phyloP scores from a whole-genome alignment of 1,139 yeast genomes.

The Wickerhamomyces sp. region DNA sequence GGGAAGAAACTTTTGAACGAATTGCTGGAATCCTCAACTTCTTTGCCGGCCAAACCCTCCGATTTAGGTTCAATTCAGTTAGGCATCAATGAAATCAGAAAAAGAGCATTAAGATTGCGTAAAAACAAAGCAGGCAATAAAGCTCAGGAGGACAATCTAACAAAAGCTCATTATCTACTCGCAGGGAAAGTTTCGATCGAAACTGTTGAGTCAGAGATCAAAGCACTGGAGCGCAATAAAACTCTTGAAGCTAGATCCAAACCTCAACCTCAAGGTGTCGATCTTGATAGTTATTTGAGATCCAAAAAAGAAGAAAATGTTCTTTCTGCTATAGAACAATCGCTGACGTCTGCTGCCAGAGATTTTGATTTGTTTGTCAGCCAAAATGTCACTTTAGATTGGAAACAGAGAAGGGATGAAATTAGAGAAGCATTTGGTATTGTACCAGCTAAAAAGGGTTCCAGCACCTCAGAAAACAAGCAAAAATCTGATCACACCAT shows the following conservation, averaged over 20 bases:
- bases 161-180: conserved; percentile 85
- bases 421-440: conserved; percentile 67
- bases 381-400: conserved; percentile 71
- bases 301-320: conserved; percentile 81
- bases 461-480: conserved; percentile 10
- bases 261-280: conserved; percentile 25
- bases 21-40: conserved; percentile 64
- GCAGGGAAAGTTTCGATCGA: conserved; percentile 92
- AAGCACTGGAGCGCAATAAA: conserved; percentile 27
- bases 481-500: conserved; percentile 20
- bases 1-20: conserved; percentile 35
- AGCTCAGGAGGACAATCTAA: conserved; percentile 41
- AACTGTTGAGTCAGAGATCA: conserved; percentile 70
- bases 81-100: conserved; percentile 72
- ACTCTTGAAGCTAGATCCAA: conserved; percentile 24
- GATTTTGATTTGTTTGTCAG: conserved; percentile 80
- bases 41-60: conserved; percentile 59
- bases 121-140: conserved; percentile 32
- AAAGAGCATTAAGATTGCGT: conserved; percentile 61
- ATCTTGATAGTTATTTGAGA: conserved; percentile 54
- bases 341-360: conserved; percentile 66
- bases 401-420: conserved; percentile 75
- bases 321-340: conserved; percentile 77
- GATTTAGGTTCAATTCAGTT: conserved; percentile 71
- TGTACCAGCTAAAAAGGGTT: conserved; percentile 20